A percentile compares a stretch with the other conserved stretches of the same genome.
These are phyloP conservation scores for Chamaecrista fasciculata DNA, from an alignment of 306 rosid genomes.

Conservation along the genomic window DNA sequence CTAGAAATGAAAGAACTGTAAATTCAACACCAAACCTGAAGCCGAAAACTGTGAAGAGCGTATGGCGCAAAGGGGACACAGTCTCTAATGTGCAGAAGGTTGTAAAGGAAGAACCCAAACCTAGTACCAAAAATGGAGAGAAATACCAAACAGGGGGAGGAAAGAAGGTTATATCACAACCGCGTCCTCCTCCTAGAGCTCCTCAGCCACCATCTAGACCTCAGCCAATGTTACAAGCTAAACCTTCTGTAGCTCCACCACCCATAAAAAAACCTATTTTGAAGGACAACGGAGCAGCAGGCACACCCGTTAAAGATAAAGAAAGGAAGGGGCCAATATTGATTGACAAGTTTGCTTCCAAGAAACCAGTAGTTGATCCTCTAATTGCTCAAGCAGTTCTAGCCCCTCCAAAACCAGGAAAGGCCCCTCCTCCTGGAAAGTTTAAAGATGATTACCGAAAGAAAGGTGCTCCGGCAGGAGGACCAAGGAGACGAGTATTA, in stretches of 20 bases:
- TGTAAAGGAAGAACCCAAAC: constrained; percentile 55
- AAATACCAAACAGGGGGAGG: constrained; percentile 39
- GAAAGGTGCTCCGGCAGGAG: constrained; percentile 61
- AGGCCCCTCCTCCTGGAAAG: constrained; percentile 63
- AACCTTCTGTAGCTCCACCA: constrained; percentile 63
- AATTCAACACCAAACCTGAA: constrained; percentile 33
- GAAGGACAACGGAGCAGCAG: constrained; percentile 77
- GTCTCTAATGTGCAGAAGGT: constrained; percentile 65
- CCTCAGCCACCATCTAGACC: constrained; percentile 54
- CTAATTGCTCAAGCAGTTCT: constrained; percentile 60
- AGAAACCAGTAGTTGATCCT: constrained; percentile 70
- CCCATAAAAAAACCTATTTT: constrained; percentile 68
- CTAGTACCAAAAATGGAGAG: constrained; percentile 38
- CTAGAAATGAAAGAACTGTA: constrained; percentile 28
- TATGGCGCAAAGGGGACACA: constrained; percentile 95
- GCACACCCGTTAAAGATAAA: constrained; percentile 38
- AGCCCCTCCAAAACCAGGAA: constrained; percentile 81
- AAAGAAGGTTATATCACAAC: constrained; percentile 37
- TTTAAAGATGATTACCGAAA: constrained; percentile 70
- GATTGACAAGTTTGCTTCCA: constrained; percentile 87
- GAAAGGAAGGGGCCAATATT: constrained; percentile 85
- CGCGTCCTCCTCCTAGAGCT: constrained; percentile 41
- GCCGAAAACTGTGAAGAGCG: constrained; percentile 79
- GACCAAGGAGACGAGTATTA: constrained; percentile 58
- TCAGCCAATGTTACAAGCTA: constrained; percentile 66